Conservation (phyloP, 495 filamentous ascomycete species). For the Aspergillus asperescens region DNA sequence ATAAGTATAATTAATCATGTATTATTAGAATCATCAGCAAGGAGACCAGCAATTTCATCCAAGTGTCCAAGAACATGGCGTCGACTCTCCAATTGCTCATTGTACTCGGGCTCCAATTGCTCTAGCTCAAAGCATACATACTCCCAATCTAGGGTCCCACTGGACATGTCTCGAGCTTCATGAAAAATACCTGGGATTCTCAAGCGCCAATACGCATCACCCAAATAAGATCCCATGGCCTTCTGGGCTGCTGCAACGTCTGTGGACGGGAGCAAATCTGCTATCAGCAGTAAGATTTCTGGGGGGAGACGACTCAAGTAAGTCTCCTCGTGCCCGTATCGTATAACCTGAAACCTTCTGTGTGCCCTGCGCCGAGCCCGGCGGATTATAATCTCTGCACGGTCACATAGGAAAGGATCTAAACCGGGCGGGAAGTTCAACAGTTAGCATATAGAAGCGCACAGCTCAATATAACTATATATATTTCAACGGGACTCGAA, state of each 20-base stretch:
- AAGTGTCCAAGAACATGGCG: background rate
- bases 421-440: background rate
- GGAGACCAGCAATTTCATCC: conserved; percentile 1
- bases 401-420: background rate
- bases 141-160: conserved; percentile 4
- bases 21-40: background rate
- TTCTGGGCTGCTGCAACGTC: conserved; percentile 1
- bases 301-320: background rate
- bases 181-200: conserved; percentile 1
- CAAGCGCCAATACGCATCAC: conserved; percentile 10
- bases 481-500: too few species aligned
- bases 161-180: background rate
- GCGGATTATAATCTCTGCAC: background rate
- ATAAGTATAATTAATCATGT: background rate
- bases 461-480: background rate
- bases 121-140: conserved; percentile 3
- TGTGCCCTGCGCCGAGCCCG: background rate
- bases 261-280: background rate
- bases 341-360: background rate
- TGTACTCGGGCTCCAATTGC: background rate
- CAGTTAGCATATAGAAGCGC: background rate
- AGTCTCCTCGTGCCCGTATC: background rate
- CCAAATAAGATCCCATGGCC: conserved; percentile 3
- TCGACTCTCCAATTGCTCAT: background rate
- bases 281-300: conserved; percentile 3